Base-by-base conservation (phyloP, 352 stramenopile species). In the Globisporangium mamillatum region DNA sequence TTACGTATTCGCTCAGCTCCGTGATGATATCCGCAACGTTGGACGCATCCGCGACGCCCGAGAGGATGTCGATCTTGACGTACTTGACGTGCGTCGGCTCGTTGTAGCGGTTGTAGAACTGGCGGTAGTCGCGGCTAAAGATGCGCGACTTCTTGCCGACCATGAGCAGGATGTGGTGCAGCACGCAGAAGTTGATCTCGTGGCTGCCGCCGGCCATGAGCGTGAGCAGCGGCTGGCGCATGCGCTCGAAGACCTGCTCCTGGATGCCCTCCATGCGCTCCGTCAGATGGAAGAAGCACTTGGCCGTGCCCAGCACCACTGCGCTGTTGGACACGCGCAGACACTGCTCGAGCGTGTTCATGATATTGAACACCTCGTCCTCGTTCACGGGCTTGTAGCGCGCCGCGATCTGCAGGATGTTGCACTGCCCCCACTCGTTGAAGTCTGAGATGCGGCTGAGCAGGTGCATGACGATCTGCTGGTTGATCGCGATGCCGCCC, bases 11-110 rank as follows among this genome's bases (percentile, higher is more conserved):
- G 56, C 84, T 96, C 20, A 99, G 80, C 82, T 99, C 98, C 22
- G 85, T 91, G 18, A 99, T 88, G 79, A 99, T 98, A 58, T 99
- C 96, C 9, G 89, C 89, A 6, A 98, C 95, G 66, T 97, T 99
- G 22, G 93, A 79, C 1, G 85, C 85, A 75, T 98, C 98, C 3
- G 97, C 96, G 25, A 99, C 84, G 38, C 94, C 84, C n/a, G 97
- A 90, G 25, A 99, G 76, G 54, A 99, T 91, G 63, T 97, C 80
- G 52, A 99, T 92, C 84, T 99, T 99, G 58, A 98, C 86, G 75
- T 98, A 98, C 77, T 99, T 99, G 67, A 99, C 96, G 74, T 98
- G 88, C 24, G 95, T 98, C 12, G 97, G 97, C 81, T 99, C 98
- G 77, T 98, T 98, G 82, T 99, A 99, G 61, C 95, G 89, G 63